A percentile compares a stretch with the other conserved stretches of the same genome.
Conservation (phyloP, 2,329 filamentous ascomycete species). For the Cadophora sp. region DNA sequence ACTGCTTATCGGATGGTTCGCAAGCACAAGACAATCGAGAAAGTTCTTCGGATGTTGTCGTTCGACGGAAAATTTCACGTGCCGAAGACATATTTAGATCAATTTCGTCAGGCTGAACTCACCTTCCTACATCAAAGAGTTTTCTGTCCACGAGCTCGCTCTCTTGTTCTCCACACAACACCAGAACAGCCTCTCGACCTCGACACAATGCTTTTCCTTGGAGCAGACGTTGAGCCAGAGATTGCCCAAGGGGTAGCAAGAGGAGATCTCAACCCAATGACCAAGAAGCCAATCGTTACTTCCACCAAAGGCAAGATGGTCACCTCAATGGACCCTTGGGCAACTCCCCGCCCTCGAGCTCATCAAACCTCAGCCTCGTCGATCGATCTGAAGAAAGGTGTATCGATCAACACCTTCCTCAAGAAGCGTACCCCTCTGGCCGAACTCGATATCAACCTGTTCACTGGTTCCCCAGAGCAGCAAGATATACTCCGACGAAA, state of each 20-base stretch:
- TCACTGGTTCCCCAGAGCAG: slow-evolving; percentile 71
- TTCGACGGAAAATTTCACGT: slow-evolving; percentile 88
- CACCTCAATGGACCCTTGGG: slow-evolving; percentile 32
- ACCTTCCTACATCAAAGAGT: slow-evolving; percentile 96
- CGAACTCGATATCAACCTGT: slow-evolving; percentile 71
- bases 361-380: slow-evolving; percentile 42
- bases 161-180: slow-evolving; percentile 78
- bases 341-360: slow-evolving; percentile 17
- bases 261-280: slow-evolving; percentile 89
- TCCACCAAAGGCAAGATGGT: slow-evolving; percentile 37
- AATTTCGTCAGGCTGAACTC: slow-evolving; percentile 85
- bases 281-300: slow-evolving; percentile 65
- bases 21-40: slow-evolving; percentile 88
- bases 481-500: slow-evolving; percentile 63
- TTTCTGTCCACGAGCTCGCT: slow-evolving; percentile 77
- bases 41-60: slow-evolving; percentile 79
- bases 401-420: slow-evolving; percentile 70
- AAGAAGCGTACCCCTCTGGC: slow-evolving; percentile 68
- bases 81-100: slow-evolving; percentile 79
- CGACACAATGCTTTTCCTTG: slow-evolving; percentile 82
- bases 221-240: slow-evolving; percentile 70
- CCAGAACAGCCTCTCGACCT: slow-evolving; percentile 67
- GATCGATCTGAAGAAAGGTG: slow-evolving; percentile 63
- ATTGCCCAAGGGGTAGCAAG: slow-evolving; percentile 76
- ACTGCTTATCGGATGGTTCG: slow-evolving; percentile 90